Base-by-base conservation (phyloP, 768 basidiomycete genomes). In the Mycena floridula region DNA sequence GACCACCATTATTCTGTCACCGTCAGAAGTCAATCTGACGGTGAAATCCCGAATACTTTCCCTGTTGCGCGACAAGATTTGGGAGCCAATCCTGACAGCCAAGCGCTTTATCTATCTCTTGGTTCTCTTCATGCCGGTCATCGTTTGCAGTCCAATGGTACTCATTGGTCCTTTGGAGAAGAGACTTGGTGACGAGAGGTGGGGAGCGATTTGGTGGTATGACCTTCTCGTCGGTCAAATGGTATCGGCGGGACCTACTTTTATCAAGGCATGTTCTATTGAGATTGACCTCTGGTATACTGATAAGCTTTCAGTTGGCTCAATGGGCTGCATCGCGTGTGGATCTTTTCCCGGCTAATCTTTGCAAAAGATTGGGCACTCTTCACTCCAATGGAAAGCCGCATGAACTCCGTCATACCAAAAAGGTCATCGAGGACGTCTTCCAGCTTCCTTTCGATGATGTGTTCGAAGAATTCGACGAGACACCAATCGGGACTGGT, bases 191-290 rank as follows among this genome's bases (percentile, higher is more conserved):
- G 85, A 87, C 13, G 91, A 94, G 50, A 76, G 80, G 54, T 92
- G 90, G 90, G 92, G 92, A 27, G 92, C 91, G 1, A 74, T 93
- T 3, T 96, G 92, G 95, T 99, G 96, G 96, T 98, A 97, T 59
- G 77, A 74, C n/a, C 75, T 90, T 42, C 68, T 99, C 13, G 90
- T 92, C 6, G 67, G 64, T 36, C 85, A 83, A 61, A 98, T 99
- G 96, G 84, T 94, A 64, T 70, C 81, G 5, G 95, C 95, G 7
- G 96, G 96, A 1, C 96, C 96, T 13, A 95, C 94, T 0, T 98
- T 98, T 63, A 89, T 89, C 62, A 99, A 99, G 80, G 91, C 88
- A 55, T 44, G 67, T 30, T 20, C 30, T 20, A 35, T 24, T 28
- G 50, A 11, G n/a, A n/a, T n/a, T 44, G n/a, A 37, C 30, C 25